Conservation (phyloP, 148 eudicot species). For the Camellia sinensis region DNA sequence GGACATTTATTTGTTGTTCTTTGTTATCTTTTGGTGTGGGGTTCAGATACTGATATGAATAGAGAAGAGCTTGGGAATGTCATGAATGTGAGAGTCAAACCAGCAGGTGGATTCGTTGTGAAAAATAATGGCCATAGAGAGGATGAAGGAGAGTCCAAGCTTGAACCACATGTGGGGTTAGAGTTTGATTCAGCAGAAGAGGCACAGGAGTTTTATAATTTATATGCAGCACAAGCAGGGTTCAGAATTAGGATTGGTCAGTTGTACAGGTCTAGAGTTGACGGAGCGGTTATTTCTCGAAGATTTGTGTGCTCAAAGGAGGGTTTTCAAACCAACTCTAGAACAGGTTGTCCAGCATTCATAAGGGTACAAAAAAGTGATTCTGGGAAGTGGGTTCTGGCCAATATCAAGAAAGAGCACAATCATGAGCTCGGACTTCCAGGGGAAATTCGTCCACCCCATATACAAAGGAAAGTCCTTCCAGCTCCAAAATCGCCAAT, state of each 20-base stretch:
- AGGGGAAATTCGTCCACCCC: conserved; percentile 40
- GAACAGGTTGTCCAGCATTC: conserved; percentile 63
- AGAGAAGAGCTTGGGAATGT: conserved; percentile 41
- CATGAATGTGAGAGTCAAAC: conserved; percentile 46
- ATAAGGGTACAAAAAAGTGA: conserved; percentile 56
- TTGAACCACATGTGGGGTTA: conserved; percentile 51
- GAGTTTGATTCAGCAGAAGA: conserved; percentile 59
- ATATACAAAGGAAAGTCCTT: conserved; percentile 40
- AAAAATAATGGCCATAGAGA: conserved; percentile 34
- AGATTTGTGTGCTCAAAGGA: conserved; percentile 57
- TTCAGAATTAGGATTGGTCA: conserved; percentile 59
- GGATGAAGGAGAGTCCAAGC: conserved; percentile 37
- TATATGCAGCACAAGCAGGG: conserved; percentile 46
- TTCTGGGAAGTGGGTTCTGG: conserved; percentile 56
- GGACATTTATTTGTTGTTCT: neutral
- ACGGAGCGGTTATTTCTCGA: conserved; percentile 53
- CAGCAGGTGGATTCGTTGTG: conserved; percentile 23
- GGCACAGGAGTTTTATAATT: conserved; percentile 55
- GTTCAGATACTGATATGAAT: conserved; percentile 48
- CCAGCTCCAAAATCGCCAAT: conserved; percentile 34
- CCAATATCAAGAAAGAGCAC: conserved; percentile 51
- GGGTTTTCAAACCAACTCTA: conserved; percentile 53
- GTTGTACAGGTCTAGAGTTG: conserved; percentile 50
- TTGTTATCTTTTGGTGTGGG: neutral
- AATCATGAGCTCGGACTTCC: conserved; percentile 51